phyloP scores from a whole-genome alignment of 208 protist genomes.

The Jaenimonas drosophilae region DNA sequence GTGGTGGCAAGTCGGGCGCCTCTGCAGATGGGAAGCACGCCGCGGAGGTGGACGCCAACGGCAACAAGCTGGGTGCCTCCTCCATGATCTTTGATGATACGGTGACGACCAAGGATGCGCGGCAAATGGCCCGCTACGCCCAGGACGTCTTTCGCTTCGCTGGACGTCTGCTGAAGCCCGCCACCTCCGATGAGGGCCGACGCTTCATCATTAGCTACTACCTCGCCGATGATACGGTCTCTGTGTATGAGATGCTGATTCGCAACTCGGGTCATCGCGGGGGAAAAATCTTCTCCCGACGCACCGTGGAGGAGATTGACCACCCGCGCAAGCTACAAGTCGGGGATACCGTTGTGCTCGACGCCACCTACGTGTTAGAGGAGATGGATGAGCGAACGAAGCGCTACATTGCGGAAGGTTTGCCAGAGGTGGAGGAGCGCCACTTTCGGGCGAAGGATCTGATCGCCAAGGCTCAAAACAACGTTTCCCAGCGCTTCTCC shows the following conservation, averaged over 20 bases:
- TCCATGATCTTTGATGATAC: constrained; percentile 66
- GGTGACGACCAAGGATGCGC: constrained; percentile 47
- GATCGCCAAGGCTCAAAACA: constrained; percentile 40
- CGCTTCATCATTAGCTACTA: constrained; percentile 90
- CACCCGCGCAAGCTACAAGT: constrained; percentile 56
- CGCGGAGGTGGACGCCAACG: neutral
- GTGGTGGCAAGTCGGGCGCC: no score
- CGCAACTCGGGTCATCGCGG: constrained; percentile 92
- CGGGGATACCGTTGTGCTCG: constrained; percentile 46
- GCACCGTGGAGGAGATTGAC: constrained; percentile 50
- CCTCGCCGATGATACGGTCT: constrained; percentile 93
- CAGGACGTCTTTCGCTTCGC: constrained; percentile 89
- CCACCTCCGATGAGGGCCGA: constrained; percentile 48
- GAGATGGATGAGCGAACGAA: constrained; percentile 73
- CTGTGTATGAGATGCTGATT: constrained; percentile 83
- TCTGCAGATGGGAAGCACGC: no score
- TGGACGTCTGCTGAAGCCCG: constrained; percentile 43
- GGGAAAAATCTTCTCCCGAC: constrained; percentile 85
- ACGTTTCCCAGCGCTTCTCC: constrained; percentile 53
- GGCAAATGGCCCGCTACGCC: constrained; percentile 75
- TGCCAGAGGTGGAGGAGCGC: constrained; percentile 57
- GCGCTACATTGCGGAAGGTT: constrained; percentile 60
- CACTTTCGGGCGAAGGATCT: constrained; percentile 65
- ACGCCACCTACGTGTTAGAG: constrained; percentile 48
- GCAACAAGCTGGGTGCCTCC: constrained; percentile 30